Evolutionary conservation across 2,329 filamentous ascomycete genomes (phyloP).

Genomic region (Cytospora mali): DNA sequence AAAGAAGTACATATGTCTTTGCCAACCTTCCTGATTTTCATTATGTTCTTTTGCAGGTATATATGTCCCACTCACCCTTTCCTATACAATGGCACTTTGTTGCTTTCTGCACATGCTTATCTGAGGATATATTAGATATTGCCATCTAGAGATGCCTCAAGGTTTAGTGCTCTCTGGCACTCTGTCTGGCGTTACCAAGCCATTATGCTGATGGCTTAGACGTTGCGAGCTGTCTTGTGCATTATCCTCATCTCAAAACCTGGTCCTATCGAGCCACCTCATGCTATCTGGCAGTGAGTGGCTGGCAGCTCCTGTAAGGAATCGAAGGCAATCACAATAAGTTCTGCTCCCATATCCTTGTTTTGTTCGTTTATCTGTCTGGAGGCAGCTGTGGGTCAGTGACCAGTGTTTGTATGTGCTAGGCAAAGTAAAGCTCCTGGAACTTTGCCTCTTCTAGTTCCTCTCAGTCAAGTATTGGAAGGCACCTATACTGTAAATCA

Average conservation of each 20-base stretch:
- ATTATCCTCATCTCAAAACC: neutral
- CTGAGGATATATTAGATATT: neutral
- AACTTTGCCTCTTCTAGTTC: neutral
- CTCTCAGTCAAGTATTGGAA: neutral
- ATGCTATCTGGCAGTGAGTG: neutral
- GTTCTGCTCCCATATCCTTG: neutral
- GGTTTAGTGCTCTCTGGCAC: neutral
- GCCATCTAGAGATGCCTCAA: neutral
- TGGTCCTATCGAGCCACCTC: neutral
- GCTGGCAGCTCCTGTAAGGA: neutral
- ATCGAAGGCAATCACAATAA: neutral
- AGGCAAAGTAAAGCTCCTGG: neutral
- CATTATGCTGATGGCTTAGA: neutral
- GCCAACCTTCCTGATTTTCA: neutral
- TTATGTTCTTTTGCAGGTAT: neutral
- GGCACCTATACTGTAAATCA: neutral
- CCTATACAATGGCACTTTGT: neutral
- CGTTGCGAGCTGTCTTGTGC: neutral
- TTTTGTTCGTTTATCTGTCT: neutral
- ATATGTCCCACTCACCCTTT: too few relatives aligned
- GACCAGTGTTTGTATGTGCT: neutral
- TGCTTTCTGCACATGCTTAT: neutral
- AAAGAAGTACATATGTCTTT: neutral
- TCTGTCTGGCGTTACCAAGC: neutral
- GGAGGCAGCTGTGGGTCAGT: neutral